Percentiles rank a stretch among this genome's conserved stretches.
Conservation (phyloP, 163 green algal genomes). For the Trebouxia gelatinosa region DNA sequence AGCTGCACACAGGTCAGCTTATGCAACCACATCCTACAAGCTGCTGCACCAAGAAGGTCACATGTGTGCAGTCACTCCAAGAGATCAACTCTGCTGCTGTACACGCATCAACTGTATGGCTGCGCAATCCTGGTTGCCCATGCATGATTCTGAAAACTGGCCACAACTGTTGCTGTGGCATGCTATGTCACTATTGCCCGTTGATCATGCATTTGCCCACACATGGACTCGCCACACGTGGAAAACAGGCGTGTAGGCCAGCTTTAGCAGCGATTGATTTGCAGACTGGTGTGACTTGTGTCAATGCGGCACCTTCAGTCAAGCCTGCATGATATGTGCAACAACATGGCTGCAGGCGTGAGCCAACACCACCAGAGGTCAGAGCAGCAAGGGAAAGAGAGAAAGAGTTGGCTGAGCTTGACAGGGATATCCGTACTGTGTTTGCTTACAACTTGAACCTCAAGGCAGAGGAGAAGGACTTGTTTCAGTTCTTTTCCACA, state of each 20-base stretch:
- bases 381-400: slow-evolving; percentile 52
- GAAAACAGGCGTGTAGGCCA: not conserved
- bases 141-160: no score
- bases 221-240: not conserved
- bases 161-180: not conserved
- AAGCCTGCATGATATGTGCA: not conserved
- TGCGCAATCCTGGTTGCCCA: no score
- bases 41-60: no score
- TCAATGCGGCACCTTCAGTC: no score
- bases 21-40: no score
- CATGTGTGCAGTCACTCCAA: no score
- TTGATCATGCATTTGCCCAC: not conserved
- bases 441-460: slow-evolving; percentile 91
- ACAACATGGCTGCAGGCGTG: slow-evolving; percentile 23
- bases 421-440: slow-evolving; percentile 87
- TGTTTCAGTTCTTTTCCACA: slow-evolving; percentile 90
- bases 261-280: not conserved
- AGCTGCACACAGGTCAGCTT: slow-evolving; percentile 21
- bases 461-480: slow-evolving; percentile 84
- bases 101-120: no score
- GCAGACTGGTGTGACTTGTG: no score
- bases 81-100: no score
- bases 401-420: slow-evolving; percentile 69
- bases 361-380: slow-evolving; percentile 62
- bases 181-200: not conserved